A percentile compares a stretch with the other conserved stretches of the same genome.
These are phyloP conservation scores for Cenchrus fungigraminus DNA, from an alignment of 176 grass and related monocot genomes.

Conservation along the genomic window DNA sequence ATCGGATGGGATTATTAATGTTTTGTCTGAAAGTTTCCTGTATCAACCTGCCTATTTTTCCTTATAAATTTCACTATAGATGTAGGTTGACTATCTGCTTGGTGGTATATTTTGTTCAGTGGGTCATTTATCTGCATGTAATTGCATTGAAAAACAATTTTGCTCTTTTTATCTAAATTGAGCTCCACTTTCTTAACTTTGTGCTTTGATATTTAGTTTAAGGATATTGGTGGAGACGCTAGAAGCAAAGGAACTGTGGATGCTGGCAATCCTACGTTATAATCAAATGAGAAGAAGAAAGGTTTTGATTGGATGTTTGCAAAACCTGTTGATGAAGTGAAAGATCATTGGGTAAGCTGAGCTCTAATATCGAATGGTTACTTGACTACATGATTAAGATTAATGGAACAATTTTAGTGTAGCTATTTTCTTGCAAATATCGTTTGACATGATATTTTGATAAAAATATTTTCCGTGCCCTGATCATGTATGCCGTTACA, in stretches of 20 bases:
- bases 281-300: constrained; percentile 86
- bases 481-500: background rate
- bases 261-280: constrained; percentile 49
- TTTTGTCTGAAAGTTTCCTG: background rate
- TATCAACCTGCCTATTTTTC: background rate
- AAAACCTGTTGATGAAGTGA: constrained; percentile 91
- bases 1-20: background rate
- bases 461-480: background rate
- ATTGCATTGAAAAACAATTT: background rate
- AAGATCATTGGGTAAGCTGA: constrained; percentile 93
- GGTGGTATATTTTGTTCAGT: background rate
- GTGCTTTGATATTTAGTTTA: constrained; percentile 58
- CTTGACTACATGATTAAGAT: constrained; percentile 13
- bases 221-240: constrained; percentile 82
- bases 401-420: background rate
- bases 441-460: background rate
- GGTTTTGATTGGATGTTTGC: constrained; percentile 99
- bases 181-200: constrained; percentile 25
- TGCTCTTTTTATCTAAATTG: constrained; percentile 2
- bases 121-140: constrained; percentile 5
- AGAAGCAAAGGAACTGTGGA: constrained; percentile 60
- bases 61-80: background rate
- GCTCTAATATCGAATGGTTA: constrained; percentile 14
- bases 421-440: background rate
- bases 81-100: constrained; percentile 14